Conservation (phyloP, 306 rosid species). For the Dalbergia cultrata region DNA sequence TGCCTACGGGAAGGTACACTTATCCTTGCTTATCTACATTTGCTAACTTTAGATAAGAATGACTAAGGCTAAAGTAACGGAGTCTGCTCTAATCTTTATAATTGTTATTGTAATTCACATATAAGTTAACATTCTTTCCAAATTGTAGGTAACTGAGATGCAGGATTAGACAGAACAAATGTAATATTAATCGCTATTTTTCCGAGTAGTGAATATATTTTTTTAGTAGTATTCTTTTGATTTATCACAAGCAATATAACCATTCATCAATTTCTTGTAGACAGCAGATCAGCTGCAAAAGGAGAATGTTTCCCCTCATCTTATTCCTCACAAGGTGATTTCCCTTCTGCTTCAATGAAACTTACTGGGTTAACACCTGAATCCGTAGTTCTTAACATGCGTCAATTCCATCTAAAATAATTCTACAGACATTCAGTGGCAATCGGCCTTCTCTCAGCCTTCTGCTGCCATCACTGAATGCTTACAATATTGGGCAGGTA, state of each 20-base stretch:
- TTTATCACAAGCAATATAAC: conserved; percentile 14
- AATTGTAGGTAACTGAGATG: conserved; percentile 1
- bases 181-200: background rate
- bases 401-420: background rate
- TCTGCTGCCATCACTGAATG: conserved; percentile 78
- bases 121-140: background rate
- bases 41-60: background rate
- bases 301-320: conserved; percentile 80
- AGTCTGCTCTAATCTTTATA: conserved; percentile 8
- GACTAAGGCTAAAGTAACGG: background rate
- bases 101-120: conserved; percentile 9
- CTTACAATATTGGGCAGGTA: conserved; percentile 89
- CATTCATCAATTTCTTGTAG: conserved; percentile 50
- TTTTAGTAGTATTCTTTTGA: background rate
- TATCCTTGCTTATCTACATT: background rate
- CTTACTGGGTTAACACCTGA: background rate
- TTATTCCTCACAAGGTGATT: conserved; percentile 80
- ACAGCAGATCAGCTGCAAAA: conserved; percentile 71
- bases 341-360: conserved; percentile 38
- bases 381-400: conserved; percentile 40
- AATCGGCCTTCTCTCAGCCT: conserved; percentile 88
- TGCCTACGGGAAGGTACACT: conserved; percentile 75
- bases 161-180: background rate
- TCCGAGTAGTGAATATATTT: background rate
- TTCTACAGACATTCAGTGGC: conserved; percentile 77